Percentiles rank a stretch among this genome's conserved stretches.
phyloP scores from a whole-genome alignment of 1,284 basidiomycete genomes.

The Cryptococcus floricola region DNA sequence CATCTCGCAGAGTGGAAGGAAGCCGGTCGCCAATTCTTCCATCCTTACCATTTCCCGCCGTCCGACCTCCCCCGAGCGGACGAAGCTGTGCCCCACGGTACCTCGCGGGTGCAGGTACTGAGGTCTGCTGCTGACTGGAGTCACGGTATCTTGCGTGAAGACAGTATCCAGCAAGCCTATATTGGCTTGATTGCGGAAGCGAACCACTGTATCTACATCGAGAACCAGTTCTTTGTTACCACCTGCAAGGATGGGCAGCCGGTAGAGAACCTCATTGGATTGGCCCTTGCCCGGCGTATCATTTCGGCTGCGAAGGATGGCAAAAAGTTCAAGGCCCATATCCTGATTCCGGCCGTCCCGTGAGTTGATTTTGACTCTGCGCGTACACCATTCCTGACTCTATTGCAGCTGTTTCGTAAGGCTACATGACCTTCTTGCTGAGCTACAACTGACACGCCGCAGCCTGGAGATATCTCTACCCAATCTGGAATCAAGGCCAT shows the following conservation, averaged over 20 bases:
- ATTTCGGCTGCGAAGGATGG: slow-evolving; percentile 67
- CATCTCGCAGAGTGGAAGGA: slow-evolving; percentile 19
- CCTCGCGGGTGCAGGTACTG: slow-evolving; percentile 36
- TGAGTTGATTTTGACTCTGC: slow-evolving; percentile 14
- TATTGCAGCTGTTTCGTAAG: slow-evolving; percentile 38
- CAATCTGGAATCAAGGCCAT: slow-evolving; percentile 62
- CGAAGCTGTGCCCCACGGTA: slow-evolving; percentile 41
- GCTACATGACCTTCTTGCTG: background rate
- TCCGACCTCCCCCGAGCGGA: slow-evolving; percentile 34
- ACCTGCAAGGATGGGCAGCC: slow-evolving; percentile 58
- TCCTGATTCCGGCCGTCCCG: slow-evolving; percentile 66
- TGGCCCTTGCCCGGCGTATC: slow-evolving; percentile 77
- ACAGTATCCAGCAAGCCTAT: slow-evolving; percentile 77
- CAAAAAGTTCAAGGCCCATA: slow-evolving; percentile 70
- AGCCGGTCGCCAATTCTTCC: slow-evolving; percentile 39
- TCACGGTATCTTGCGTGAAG: slow-evolving; percentile 79
- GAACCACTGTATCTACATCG: slow-evolving; percentile 84
- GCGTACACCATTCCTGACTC: background rate
- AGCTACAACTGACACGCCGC: slow-evolving; percentile 24
- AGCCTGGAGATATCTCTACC: slow-evolving; percentile 69
- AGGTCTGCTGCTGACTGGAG: slow-evolving; percentile 81
- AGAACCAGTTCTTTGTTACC: slow-evolving; percentile 93
- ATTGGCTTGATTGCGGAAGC: slow-evolving; percentile 76
- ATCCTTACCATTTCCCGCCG: slow-evolving; percentile 49
- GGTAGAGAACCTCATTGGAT: slow-evolving; percentile 74